Base-by-base conservation (phyloP, 2,329 filamentous ascomycete species). In the Epichloe baconii region DNA sequence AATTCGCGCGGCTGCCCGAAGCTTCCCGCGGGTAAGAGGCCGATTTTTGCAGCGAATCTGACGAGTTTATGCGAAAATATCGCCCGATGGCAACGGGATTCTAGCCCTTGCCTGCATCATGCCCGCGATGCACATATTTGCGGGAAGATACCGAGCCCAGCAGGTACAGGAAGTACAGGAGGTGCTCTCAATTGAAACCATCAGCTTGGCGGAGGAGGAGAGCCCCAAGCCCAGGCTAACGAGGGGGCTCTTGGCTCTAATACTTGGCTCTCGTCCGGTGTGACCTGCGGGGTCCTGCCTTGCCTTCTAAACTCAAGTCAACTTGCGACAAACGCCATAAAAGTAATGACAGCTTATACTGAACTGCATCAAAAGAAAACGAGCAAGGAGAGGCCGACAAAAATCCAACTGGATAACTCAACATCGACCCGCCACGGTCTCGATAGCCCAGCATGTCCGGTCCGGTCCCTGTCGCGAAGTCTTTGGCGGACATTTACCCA, bases 401-500 rank as follows among this genome's bases (percentile, higher is more conserved):
- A 15, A 3, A n/a, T 8, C 14, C 3, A 7, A n/a, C 36, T 7
- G 36, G 36, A 38, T 7, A 6, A 14, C 5, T 5, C 12, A 38
- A 38, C 36, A n/a, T 8, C 36, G 14, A 6, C 36, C 15, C 41
- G 21, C 17, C 6, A 15, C 41, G 10, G 7, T 23, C 2, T 23
- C 26, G 21, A n/a, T 17, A 41, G 21, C 12, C 31, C 47, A 49
- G 35, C 42, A 68, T 83, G 79, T 71, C 76, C 36, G 71, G 71
- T 48, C 62, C 71, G 14, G 88, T 95, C 49, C 90, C 90, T 53
- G 79, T 85, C 57, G 85, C 86, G 52, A 78, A 76, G 58, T 83
- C 85, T 31, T 75, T 96, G 59, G 74, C 80, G 58, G 85, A 91
- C 65, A 88, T 96, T 63, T 97, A 97, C 70, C 85, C 88, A 19